Conservation (phyloP, 306 rosid species). For the Dryas alaskensis region DNA sequence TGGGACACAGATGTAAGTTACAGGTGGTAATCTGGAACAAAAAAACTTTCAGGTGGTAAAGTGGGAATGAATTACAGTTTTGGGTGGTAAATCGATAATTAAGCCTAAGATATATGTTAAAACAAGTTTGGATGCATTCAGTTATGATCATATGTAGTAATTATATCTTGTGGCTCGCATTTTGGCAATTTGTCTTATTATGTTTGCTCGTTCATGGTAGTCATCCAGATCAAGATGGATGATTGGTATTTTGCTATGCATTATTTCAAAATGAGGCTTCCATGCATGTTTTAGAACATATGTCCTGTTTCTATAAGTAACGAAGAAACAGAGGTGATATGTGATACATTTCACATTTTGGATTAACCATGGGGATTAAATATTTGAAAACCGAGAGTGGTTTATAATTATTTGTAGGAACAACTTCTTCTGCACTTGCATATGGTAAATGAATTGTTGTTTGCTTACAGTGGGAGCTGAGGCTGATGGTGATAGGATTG, state of each 20-base stretch:
- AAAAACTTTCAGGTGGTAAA: too few species aligned
- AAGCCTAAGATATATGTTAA: too few species aligned
- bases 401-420: not conserved
- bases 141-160: too few species aligned
- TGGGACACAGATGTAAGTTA: too few species aligned
- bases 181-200: not conserved
- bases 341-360: not conserved
- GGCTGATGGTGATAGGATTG: slow-evolving; percentile 12
- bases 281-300: too few species aligned
- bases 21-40: too few species aligned
- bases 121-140: too few species aligned
- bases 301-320: not conserved
- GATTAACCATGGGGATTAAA: not conserved
- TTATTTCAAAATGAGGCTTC: not conserved
- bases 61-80: too few species aligned
- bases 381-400: not conserved
- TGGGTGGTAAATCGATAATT: too few species aligned
- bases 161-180: not conserved
- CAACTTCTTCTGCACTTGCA: not conserved
- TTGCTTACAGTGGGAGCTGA: slow-evolving; percentile 12
- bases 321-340: not conserved
- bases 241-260: not conserved
- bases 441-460: not conserved
- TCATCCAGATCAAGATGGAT: not conserved
- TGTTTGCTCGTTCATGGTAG: too few species aligned